Base-by-base conservation (phyloP, 371 early-diverging fungal species). In the Apophysomyces sp. region DNA sequence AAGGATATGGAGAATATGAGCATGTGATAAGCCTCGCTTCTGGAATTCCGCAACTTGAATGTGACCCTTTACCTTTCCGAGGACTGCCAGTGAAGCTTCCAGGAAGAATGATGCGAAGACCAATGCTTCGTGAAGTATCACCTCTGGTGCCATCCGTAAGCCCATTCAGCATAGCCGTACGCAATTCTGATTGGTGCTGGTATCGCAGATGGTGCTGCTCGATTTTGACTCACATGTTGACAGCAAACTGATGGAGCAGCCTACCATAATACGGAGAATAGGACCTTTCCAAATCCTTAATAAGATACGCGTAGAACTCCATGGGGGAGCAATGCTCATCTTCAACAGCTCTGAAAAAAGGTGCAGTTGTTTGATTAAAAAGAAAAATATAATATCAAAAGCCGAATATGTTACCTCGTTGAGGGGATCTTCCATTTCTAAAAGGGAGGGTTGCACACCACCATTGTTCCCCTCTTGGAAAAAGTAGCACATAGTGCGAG, bases 401-500 rank as follows among this genome's bases (percentile, higher is more conserved):
- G 8, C 15, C 11, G n/a, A 26, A 7, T 3, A n/a, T 49, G n/a
- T 49, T 49, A 26, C 49, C 49, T 49, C 15, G 34, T 13, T 34
- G 34, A 34, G 39, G 39, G 11, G 39, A 11, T 37, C 39, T 16
- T 49, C 49, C n/a, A n/a, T 34, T 34, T 13, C 7, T 34, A 13
- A 34, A 7, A 34, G 34, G 7, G 34, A 9, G 34, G 12, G 34
- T 13, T 34, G 54, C 2, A 30, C 8, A 27, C 59, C 59, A 59
- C 16, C 60, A 51, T 11, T 15, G 53, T 28, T 60, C 34, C 2
- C 31, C 52, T 2, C 16, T 6, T 3, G 60, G 60, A 18, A 60
- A 60, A 6, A 60, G 15, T 13, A 60, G 34, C 21, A 60, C 60
- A 27, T 60, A 60, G 37, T 60, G 60, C 9, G n/a, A 60, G 2